Conservation (phyloP, 306 rosid species). For the Dicorynia guianensis region DNA sequence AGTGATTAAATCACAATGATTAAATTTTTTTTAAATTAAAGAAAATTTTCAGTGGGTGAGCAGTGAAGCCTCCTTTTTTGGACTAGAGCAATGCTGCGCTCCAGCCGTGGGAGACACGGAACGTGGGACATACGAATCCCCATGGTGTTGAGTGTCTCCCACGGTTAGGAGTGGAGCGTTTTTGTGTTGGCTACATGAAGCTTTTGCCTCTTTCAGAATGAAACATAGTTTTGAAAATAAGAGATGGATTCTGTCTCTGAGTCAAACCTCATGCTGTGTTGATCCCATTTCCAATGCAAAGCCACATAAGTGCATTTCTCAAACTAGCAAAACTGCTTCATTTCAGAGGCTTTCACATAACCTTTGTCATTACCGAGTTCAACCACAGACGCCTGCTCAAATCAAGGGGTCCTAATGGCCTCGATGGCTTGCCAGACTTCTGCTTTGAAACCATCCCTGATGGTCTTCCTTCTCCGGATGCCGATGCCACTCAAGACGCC, state of each 20-base stretch:
- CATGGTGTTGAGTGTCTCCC: too few species aligned
- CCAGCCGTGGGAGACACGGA: too few species aligned
- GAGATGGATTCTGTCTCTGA: conserved; percentile 50
- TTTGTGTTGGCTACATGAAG: too few species aligned
- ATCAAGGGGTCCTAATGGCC: conserved; percentile 34
- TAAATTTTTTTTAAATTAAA: too few species aligned
- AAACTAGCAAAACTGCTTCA: conserved; percentile 44
- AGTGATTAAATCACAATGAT: conserved; percentile 1
- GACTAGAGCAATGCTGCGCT: too few species aligned
- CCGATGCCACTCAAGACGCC: conserved; percentile 17
- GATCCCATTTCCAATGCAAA: conserved; percentile 41
- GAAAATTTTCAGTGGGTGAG: too few species aligned
- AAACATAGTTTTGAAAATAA: neutral
- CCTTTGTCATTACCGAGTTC: conserved; percentile 44
- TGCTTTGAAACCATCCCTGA: conserved; percentile 39
- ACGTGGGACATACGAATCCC: too few species aligned
- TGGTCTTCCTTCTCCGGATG: conserved; percentile 33
- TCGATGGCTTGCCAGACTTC: conserved; percentile 24
- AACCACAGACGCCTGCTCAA: conserved; percentile 41
- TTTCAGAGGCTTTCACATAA: conserved; percentile 45
- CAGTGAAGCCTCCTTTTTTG: too few species aligned
- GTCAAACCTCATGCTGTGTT: conserved; percentile 48
- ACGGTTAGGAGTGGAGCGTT: too few species aligned
- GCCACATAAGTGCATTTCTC: conserved; percentile 37
- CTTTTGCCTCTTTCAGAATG: too few species aligned